Percentiles rank a stretch among this genome's conserved stretches.
Conservation (phyloP, 768 basidiomycete genomes). For the Pisolithus microcarpus region DNA sequence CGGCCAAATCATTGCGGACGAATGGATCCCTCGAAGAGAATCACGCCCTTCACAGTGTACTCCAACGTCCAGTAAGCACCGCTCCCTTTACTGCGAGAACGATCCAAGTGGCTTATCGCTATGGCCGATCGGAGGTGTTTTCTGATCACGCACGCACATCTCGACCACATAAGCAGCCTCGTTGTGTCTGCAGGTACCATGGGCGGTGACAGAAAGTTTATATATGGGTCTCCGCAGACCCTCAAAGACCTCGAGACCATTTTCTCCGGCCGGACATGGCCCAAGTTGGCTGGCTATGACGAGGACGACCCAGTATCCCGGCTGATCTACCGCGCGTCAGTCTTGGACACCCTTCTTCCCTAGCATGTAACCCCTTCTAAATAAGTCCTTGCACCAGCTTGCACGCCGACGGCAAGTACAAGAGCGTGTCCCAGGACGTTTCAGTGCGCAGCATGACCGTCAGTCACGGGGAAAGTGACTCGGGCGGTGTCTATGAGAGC, state of each 20-base stretch:
- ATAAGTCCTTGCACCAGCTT: slow-evolving; percentile 21
- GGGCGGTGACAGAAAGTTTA: slow-evolving; percentile 50
- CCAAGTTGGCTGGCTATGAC: slow-evolving; percentile 72
- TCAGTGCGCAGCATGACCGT: slow-evolving; percentile 64
- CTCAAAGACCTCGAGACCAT: slow-evolving; percentile 63
- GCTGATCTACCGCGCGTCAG: slow-evolving; percentile 61
- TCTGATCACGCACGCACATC: slow-evolving; percentile 81
- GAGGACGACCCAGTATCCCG: slow-evolving; percentile 52
- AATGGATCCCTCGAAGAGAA: slow-evolving; percentile 8
- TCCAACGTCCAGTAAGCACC: slow-evolving; percentile 27
- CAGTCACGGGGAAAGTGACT: slow-evolving; percentile 58
- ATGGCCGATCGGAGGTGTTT: slow-evolving; percentile 50
- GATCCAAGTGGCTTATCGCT: neutral
- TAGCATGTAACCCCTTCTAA: neutral
- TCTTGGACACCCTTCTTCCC: slow-evolving; percentile 9
- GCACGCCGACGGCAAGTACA: slow-evolving; percentile 45
- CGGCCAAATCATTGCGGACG: slow-evolving; percentile 14
- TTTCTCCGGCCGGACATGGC: slow-evolving; percentile 81
- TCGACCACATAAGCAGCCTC: slow-evolving; percentile 83
- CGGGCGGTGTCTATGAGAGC: slow-evolving; percentile 60
- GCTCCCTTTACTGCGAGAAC: neutral
- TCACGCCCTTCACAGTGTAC: slow-evolving; percentile 23
- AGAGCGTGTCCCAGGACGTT: slow-evolving; percentile 43
- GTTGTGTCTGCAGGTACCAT: slow-evolving; percentile 80
- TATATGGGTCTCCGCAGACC: slow-evolving; percentile 54